These are phyloP conservation scores for Auriculariales sp. DNA, from an alignment of 768 basidiomycete genomes.

Conservation along the genomic window DNA sequence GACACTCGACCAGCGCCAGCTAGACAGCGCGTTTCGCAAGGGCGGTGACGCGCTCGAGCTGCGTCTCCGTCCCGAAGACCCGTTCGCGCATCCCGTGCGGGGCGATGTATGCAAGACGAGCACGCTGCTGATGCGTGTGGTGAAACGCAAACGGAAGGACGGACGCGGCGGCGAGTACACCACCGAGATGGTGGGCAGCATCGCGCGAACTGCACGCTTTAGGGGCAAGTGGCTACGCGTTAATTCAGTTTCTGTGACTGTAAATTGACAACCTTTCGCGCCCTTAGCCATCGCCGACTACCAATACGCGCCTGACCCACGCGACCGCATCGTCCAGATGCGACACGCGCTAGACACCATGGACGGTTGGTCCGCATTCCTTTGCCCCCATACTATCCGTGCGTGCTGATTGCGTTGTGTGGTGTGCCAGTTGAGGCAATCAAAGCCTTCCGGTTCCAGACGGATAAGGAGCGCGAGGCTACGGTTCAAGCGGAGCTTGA, in stretches of 20 bases:
- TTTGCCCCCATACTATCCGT: background rate
- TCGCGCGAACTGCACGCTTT: slow-evolving; percentile 78
- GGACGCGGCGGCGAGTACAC: slow-evolving; percentile 49
- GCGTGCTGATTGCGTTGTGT: slow-evolving; percentile 3
- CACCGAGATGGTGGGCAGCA: slow-evolving; percentile 53
- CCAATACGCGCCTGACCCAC: slow-evolving; percentile 65
- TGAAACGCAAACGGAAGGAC: slow-evolving; percentile 49
- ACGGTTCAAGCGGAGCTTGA: no score
- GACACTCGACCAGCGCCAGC: slow-evolving; percentile 46
- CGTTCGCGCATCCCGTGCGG: slow-evolving; percentile 70
- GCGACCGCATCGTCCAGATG: slow-evolving; percentile 57
- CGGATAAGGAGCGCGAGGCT: slow-evolving; percentile 39
- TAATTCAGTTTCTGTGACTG: background rate
- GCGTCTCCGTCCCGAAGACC: slow-evolving; percentile 53
- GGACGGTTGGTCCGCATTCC: slow-evolving; percentile 44
- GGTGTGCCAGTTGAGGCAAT: slow-evolving; percentile 50
- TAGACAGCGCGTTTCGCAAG: slow-evolving; percentile 68
- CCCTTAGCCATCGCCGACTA: slow-evolving; percentile 80
- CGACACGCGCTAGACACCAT: slow-evolving; percentile 62
- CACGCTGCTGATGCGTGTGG: slow-evolving; percentile 78
- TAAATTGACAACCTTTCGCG: background rate
- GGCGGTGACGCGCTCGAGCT: slow-evolving; percentile 54
- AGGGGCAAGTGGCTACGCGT: slow-evolving; percentile 43
- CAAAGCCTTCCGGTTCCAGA: slow-evolving; percentile 50
- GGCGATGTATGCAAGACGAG: slow-evolving; percentile 65